Evolutionary conservation across 2,329 filamentous ascomycete species (phyloP).

Genomic region (Diaporthe caulivora): DNA sequence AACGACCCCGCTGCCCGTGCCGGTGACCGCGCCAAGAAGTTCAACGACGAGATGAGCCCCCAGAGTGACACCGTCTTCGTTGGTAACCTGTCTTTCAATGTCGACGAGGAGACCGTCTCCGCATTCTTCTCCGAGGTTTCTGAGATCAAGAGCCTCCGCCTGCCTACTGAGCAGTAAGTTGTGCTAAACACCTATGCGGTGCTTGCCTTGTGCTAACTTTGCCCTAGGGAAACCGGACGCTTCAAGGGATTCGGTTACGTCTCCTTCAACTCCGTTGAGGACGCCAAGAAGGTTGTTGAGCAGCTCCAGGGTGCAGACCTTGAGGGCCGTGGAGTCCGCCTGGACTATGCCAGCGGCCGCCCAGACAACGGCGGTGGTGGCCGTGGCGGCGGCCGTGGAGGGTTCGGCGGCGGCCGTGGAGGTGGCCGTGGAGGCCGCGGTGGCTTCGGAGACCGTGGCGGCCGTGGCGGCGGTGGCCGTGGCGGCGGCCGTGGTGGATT

Average conservation of each 20-base stretch:
- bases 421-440: constrained; percentile 60
- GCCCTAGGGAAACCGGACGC: constrained; percentile 76
- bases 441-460: constrained; percentile 55
- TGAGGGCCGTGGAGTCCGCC: constrained; percentile 79
- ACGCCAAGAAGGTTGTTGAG: constrained; percentile 81
- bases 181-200: background rate
- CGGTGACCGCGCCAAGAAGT: constrained; percentile 74
- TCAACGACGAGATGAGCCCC: constrained; percentile 83
- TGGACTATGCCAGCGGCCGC: constrained; percentile 81
- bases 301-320: constrained; percentile 73
- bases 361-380: constrained; percentile 65
- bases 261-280: constrained; percentile 83
- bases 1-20: constrained; percentile 61
- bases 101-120: constrained; percentile 80
- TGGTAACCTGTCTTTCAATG: constrained; percentile 89
- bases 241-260: constrained; percentile 96
- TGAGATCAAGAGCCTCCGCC: constrained; percentile 81
- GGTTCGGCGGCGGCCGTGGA: constrained; percentile 64
- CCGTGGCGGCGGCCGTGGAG: constrained; percentile 57
- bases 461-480: constrained; percentile 63
- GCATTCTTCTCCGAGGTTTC: constrained; percentile 80
- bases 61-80: constrained; percentile 91
- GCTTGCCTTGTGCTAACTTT: constrained; percentile 47
- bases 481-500: constrained; percentile 58
- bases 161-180: constrained; percentile 85